These are phyloP conservation scores for Dothideomycetes sp. DNA, from an alignment of 2,329 filamentous ascomycete genomes.

Conservation along the genomic window DNA sequence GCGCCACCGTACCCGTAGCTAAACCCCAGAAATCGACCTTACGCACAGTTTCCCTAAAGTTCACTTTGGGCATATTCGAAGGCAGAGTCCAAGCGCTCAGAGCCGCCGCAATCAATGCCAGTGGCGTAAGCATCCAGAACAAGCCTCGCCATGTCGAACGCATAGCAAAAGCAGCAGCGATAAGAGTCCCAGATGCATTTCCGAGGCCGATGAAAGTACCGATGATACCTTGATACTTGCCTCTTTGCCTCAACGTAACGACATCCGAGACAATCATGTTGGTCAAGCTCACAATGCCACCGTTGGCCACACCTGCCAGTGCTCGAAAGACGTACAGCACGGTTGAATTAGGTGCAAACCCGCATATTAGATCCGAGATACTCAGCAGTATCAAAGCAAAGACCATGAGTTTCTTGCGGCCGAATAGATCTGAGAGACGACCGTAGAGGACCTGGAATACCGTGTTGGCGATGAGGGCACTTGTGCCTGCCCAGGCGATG, in stretches of 20 bases:
- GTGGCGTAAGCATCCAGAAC: slow-evolving; percentile 41
- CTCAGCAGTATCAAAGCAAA: slow-evolving; percentile 44
- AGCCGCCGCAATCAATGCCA: slow-evolving; percentile 33
- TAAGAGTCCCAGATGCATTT: slow-evolving; percentile 47
- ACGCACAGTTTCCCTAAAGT: slow-evolving; percentile 42
- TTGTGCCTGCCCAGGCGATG: slow-evolving; percentile 48
- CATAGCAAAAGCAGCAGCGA: slow-evolving; percentile 42
- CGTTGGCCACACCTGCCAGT: slow-evolving; percentile 19
- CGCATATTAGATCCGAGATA: slow-evolving; percentile 51
- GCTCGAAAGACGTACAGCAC: slow-evolving; percentile 28
- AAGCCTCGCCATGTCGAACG: slow-evolving; percentile 18
- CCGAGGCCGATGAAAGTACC: slow-evolving; percentile 36
- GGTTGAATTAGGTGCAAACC: slow-evolving; percentile 35
- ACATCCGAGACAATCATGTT: slow-evolving; percentile 25
- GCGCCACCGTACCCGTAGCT: slow-evolving; percentile 34
- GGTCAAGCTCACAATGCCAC: slow-evolving; percentile 22
- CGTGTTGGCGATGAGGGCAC: slow-evolving; percentile 48
- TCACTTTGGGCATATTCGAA: slow-evolving; percentile 49
- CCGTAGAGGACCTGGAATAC: slow-evolving; percentile 58
- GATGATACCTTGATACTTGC: slow-evolving; percentile 14
- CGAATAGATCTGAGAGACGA: slow-evolving; percentile 27
- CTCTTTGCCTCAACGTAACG: slow-evolving; percentile 17
- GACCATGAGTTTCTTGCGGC: slow-evolving; percentile 49
- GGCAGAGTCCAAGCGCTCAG: slow-evolving; percentile 37
- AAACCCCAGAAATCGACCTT: slow-evolving; percentile 45